Percentiles rank a stretch among this genome's conserved stretches.
Evolutionary conservation across 306 rosid genomes (phyloP).

Genomic region (Trifolium pratense): DNA sequence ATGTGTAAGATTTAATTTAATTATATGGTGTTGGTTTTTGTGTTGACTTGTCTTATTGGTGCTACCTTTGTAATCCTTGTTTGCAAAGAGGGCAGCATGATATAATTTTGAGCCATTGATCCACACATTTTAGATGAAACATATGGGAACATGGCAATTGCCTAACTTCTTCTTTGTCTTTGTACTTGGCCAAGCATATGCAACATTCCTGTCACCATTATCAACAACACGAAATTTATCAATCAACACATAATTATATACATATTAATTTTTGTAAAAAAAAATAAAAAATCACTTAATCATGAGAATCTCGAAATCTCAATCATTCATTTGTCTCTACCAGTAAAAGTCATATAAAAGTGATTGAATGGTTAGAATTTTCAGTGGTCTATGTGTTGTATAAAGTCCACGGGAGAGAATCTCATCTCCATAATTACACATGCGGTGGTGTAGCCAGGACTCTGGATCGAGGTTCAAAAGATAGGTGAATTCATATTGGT

Average conservation of each 20-base stretch:
- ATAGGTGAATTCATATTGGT: too few species aligned
- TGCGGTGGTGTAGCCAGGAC: too few species aligned
- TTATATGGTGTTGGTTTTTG: conserved; percentile 9
- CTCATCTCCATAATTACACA: too few species aligned
- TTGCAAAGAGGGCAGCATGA: conserved; percentile 94
- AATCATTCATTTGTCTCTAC: background rate
- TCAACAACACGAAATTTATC: conserved; percentile 15
- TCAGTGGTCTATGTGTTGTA: too few species aligned
- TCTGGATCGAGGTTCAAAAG: too few species aligned
- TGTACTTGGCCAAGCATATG: conserved; percentile 83
- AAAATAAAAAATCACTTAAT: too few species aligned
- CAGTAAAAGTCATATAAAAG: too few species aligned
- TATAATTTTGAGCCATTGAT: conserved; percentile 86
- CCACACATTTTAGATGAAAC: conserved; percentile 90
- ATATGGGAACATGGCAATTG: conserved; percentile 75
- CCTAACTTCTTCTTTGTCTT: conserved; percentile 80
- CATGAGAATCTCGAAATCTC: too few species aligned
- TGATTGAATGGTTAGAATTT: too few species aligned
- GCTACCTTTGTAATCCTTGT: conserved; percentile 72
- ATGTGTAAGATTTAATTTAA: background rate
- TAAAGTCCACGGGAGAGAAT: too few species aligned
- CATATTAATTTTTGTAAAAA: too few species aligned
- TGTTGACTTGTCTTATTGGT: conserved; percentile 3
- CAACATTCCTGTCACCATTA: conserved; percentile 74
- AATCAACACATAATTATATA: background rate